Conservation (phyloP, 495 filamentous ascomycete genomes). For the Sphaerosporella brunnea region DNA sequence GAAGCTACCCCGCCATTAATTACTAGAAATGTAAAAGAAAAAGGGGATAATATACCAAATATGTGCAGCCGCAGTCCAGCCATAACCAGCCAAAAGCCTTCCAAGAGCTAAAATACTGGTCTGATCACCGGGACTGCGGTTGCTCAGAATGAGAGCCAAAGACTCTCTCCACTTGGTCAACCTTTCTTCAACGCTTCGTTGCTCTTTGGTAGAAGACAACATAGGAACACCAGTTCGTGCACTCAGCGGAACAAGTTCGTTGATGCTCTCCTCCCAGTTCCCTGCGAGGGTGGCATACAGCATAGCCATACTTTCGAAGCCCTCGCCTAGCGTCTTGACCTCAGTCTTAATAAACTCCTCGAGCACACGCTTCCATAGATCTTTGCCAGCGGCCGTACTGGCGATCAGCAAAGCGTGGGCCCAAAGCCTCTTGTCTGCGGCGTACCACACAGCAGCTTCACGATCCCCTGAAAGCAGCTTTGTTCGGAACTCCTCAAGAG, state of each 20-base stretch:
- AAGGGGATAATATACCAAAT: conserved; percentile 71
- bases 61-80: conserved; percentile 76
- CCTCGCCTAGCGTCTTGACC: conserved; percentile 56
- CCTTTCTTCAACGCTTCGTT: conserved; percentile 60
- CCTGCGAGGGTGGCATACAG: conserved; percentile 87
- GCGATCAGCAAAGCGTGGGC: conserved; percentile 88
- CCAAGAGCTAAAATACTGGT: conserved; percentile 64
- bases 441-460: conserved; percentile 83
- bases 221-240: conserved; percentile 84
- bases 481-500: conserved; percentile 50
- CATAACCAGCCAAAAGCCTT: conserved; percentile 68
- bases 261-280: conserved; percentile 83
- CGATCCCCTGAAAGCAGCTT: conserved; percentile 61
- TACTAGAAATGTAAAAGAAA: conserved; percentile 1
- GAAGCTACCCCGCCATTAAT: conserved; percentile 25
- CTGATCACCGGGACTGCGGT: conserved; percentile 62
- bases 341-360: conserved; percentile 90
- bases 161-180: conserved; percentile 91
- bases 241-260: conserved; percentile 89
- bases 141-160: conserved; percentile 64
- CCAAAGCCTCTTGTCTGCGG: conserved; percentile 88
- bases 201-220: conserved; percentile 16
- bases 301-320: conserved; percentile 69
- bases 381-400: conserved; percentile 49
- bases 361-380: conserved; percentile 71